Base-by-base conservation (phyloP, 2,329 filamentous ascomycete species). In the Lachnellula subtilissima region DNA sequence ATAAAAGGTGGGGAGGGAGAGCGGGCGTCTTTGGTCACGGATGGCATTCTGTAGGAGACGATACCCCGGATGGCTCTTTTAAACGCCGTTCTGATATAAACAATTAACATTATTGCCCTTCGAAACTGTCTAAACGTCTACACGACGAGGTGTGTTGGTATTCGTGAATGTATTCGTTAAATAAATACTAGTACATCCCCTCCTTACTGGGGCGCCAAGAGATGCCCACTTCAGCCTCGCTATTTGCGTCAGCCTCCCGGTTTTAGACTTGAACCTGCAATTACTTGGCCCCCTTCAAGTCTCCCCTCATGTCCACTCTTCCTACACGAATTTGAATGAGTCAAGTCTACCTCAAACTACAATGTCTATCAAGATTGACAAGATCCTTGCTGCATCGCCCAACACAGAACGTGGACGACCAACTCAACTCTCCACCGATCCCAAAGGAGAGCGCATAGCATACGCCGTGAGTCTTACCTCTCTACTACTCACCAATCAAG, bases 391-490 rank as follows among this genome's bases (percentile, higher is more conserved):
- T 47, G 88, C 94, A 32, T 83, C 87, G 61, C 94, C 94, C 53
- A 85, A 84, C 54, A 97, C 93, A 28, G 85, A 83, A 55, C 85
- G 94, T 64, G 93, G 92, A 57, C 87, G 92, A 71, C 88, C 93
- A 57, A 97, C 93, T 12, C 90, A 90, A 69, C 85, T 99, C 50
- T 95, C 91, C 39, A 83, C 85, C 45, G 93, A 97, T 73, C 75
- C 87, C 61, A 96, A 96, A 73, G 93, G 94, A 63, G 88, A 97
- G 75, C 84, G 90, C 63, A 86, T 99, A 75, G 88, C 91, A 57
- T 99, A 99, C 73, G 91, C 93, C 59, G 91, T 95, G 79, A 73
- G 86, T 74, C 51, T 37, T 50, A 46, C 23, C 58, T 50, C 7
- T n/a, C 40, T 35, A 28, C 36, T 11, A 36, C n/a, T 25, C 12